These are phyloP conservation scores for Solanum ossicruentum DNA, from an alignment of 257 asterid species.

Conservation along the genomic window DNA sequence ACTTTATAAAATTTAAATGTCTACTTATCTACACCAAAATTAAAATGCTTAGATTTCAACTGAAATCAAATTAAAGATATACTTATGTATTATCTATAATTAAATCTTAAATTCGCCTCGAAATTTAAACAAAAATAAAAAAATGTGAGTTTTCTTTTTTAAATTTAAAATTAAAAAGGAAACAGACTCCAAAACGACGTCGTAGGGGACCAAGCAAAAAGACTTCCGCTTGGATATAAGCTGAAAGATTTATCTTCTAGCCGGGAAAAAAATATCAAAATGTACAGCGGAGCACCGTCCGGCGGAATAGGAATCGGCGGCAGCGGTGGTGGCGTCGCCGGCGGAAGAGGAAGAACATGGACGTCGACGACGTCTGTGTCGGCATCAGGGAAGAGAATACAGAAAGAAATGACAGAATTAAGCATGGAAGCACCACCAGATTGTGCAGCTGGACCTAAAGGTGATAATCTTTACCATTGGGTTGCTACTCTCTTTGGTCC, in stretches of 20 bases:
- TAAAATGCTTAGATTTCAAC: no score
- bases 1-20: no score
- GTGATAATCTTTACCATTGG: constrained; percentile 98
- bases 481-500: constrained; percentile 91
- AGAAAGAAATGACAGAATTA: constrained; percentile 80
- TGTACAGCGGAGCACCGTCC: constrained; percentile 1
- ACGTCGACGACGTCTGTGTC: constrained; percentile 84
- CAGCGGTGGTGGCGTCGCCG: neutral
- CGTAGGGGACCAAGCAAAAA: neutral
- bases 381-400: constrained; percentile 75
- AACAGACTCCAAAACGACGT: neutral
- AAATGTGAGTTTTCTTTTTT: no score
- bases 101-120: neutral
- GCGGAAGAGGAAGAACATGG: constrained; percentile 71
- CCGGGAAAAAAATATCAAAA: neutral
- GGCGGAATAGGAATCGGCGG: constrained; percentile 16
- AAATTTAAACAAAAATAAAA: no score
- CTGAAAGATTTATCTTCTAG: neutral
- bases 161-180: no score
- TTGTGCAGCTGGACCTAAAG: constrained; percentile 95
- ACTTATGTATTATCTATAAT: no score
- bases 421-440: constrained; percentile 71
- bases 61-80: no score
- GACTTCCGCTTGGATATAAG: neutral
- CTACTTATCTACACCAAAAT: no score